These are phyloP conservation scores for Coprinopsis marcescibilis DNA, from an alignment of 768 basidiomycete species.

Conservation along the genomic window DNA sequence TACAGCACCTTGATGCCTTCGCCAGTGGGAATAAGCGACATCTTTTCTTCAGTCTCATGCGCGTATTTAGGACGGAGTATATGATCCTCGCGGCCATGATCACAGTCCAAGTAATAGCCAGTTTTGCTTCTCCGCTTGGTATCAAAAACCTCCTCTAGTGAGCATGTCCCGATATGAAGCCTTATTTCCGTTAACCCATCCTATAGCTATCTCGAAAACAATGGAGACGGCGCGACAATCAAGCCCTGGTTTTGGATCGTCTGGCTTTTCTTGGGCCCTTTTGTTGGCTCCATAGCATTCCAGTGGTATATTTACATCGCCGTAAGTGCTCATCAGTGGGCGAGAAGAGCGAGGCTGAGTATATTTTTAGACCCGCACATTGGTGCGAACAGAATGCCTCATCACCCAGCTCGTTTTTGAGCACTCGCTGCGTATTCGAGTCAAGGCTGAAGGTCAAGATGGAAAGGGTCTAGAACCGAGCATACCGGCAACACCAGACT, in stretches of 20 bases:
- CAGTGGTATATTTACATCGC: slow-evolving; percentile 51
- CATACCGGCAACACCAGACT: slow-evolving; percentile 13
- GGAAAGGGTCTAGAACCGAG: background rate
- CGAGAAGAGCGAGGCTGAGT: background rate
- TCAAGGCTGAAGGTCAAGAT: slow-evolving; percentile 38
- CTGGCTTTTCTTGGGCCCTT: slow-evolving; percentile 43
- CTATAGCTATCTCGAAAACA: slow-evolving; percentile 48
- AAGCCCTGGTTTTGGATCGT: slow-evolving; percentile 67
- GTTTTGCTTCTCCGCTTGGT: slow-evolving; percentile 32
- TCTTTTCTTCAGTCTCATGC: slow-evolving; percentile 39
- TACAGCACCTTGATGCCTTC: slow-evolving; percentile 32
- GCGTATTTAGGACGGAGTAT: slow-evolving; percentile 31
- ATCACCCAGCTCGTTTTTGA: slow-evolving; percentile 38
- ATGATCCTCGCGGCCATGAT: slow-evolving; percentile 24
- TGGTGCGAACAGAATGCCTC: slow-evolving; percentile 44
- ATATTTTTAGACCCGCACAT: slow-evolving; percentile 39
- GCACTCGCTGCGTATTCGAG: slow-evolving; percentile 52
- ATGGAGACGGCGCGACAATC: slow-evolving; percentile 38
- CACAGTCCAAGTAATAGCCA: slow-evolving; percentile 20
- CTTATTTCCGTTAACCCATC: background rate
- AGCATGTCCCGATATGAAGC: slow-evolving; percentile 1
- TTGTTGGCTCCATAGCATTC: slow-evolving; percentile 35
- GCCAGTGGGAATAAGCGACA: slow-evolving; percentile 32
- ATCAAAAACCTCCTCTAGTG: slow-evolving; percentile 35
- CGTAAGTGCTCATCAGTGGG: slow-evolving; percentile 22